phyloP scores from a whole-genome alignment of 2,329 filamentous ascomycete genomes.

The Penicillium digitatum region DNA sequence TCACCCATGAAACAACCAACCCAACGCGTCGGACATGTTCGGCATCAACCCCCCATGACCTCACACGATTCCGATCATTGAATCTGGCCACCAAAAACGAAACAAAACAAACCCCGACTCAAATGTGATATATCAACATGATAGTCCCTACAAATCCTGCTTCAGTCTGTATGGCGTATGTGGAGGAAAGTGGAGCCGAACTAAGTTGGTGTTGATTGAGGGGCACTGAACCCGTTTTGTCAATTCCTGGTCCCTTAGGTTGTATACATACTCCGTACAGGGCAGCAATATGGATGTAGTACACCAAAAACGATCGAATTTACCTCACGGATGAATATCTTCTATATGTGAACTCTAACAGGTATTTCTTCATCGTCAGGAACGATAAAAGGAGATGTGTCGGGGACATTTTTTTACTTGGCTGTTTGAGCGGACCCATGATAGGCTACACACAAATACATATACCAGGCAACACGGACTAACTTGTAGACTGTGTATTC shows the following conservation, averaged over 20 bases:
- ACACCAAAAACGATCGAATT: neutral
- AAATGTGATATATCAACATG: constrained; percentile 5
- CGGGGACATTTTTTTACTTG: neutral
- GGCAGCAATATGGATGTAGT: neutral
- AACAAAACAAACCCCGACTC: neutral
- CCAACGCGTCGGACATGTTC: neutral
- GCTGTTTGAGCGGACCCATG: neutral
- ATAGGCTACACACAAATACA: neutral
- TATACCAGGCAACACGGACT: neutral
- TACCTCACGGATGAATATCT: neutral
- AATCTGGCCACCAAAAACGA: neutral
- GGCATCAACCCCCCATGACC: neutral
- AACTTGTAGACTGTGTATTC: neutral
- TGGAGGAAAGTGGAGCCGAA: neutral
- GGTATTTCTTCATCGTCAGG: neutral
- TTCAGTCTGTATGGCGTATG: neutral
- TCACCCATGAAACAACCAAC: neutral
- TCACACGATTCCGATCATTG: neutral
- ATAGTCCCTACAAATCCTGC: neutral
- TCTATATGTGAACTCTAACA: neutral
- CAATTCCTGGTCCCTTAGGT: neutral
- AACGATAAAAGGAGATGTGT: neutral
- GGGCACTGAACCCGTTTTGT: neutral
- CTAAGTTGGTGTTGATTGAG: neutral
- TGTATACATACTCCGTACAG: neutral